Percentiles rank a stretch among this genome's conserved stretches.
Evolutionary conservation across 305 asterid genomes (phyloP).

Genomic region (Caryopteris hybrid): DNA sequence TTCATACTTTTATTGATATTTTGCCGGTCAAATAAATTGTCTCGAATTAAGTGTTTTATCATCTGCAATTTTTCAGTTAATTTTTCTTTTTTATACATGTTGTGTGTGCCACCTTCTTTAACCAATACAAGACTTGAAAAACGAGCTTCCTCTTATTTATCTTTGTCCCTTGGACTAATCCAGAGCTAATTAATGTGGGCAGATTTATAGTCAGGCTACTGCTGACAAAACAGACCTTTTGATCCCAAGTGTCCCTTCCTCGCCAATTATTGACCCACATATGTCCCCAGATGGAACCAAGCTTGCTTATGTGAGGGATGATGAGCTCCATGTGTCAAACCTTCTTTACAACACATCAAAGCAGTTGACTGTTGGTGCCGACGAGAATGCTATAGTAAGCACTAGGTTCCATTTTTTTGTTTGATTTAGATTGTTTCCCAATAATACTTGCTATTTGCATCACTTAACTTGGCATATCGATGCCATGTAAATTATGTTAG

Average conservation of each 20-base stretch:
- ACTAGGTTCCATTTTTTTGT: slow-evolving; percentile 10
- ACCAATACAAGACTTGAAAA: not conserved
- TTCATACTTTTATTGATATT: not conserved
- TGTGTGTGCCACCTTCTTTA: slow-evolving; percentile 6
- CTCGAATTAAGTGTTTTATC: not conserved
- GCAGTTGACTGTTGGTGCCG: slow-evolving; percentile 73
- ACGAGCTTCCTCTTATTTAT: not conserved
- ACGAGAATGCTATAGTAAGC: slow-evolving; percentile 58
- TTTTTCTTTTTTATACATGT: not conserved
- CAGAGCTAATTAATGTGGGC: slow-evolving; percentile 26
- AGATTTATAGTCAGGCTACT: slow-evolving; percentile 72
- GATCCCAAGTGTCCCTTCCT: slow-evolving; percentile 53
- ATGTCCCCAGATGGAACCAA: slow-evolving; percentile 82
- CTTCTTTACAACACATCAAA: slow-evolving; percentile 42
- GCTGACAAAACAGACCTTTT: slow-evolving; percentile 51
- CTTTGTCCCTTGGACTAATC: slow-evolving; percentile 14
- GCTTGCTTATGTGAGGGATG: slow-evolving; percentile 75
- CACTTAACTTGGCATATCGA: not conserved
- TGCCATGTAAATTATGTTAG: not conserved
- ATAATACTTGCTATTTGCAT: not conserved
- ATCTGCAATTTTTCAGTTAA: not conserved
- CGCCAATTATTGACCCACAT: slow-evolving; percentile 87
- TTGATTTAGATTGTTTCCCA: not conserved
- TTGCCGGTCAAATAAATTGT: not conserved
- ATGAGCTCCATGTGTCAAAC: slow-evolving; percentile 67